Evolutionary conservation across 164 flowering plant species (phyloP), one percentile per base, ranked within the genome.

Genomic region (Stephania japonica): DNA sequence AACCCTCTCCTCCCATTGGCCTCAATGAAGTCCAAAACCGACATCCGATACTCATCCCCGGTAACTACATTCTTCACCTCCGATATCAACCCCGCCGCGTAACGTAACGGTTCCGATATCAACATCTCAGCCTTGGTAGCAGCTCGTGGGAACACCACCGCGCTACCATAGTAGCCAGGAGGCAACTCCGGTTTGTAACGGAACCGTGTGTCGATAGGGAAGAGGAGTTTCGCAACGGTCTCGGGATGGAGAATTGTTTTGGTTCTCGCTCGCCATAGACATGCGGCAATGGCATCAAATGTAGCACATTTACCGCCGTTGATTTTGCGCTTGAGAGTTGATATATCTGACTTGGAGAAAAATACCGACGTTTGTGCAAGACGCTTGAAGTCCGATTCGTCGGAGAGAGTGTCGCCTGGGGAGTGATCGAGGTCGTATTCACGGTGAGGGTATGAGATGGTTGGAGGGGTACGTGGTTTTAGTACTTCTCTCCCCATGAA

Each of bases 21-120:
- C 68, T 76, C 84, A n/a, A 81, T 70, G 13, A 81, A 75, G 69
- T 81, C 81, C 69, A 76, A 42, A 16, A 81, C 76, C 6, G 81
- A 81, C n/a, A 65, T 73, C 42, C 79, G 53, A 42, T 79, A 79
- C 68, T 79, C 80, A 16, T 47, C 80, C 38, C 74, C 76, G 1
- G 8, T 42, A 13, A 73, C 76, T 23, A 43, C 53, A 16, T 21
- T 78, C 65, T 79, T 82, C 24, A 69, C 78, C 16, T 70, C 69
- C 18, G 79, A 68, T 10, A 79, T 23, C 59, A 78, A 64, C 47
- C 65, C 44, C 7, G 76, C 75, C 0, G 80, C 75, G 42, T 81
- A 75, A 2, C 47, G 12, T 49, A 81, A 11, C 24, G 81, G 77
- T 16, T 70, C 72, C 6, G 26, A 3, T 11, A 64, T 42, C 0